Evolutionary conservation across 768 basidiomycete species (phyloP).

Genomic region (Crucibulum laeve): DNA sequence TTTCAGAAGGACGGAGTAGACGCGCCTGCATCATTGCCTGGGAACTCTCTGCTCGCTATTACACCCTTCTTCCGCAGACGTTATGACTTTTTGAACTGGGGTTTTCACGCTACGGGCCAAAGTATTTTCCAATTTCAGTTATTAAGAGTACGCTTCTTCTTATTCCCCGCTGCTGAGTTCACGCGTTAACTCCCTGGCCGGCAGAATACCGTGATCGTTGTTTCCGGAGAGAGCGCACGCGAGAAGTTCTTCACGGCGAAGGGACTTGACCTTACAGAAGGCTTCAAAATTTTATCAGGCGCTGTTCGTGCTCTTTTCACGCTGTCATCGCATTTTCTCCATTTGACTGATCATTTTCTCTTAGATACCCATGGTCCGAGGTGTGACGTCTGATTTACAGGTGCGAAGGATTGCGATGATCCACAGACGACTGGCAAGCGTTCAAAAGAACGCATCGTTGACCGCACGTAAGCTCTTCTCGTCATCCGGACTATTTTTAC

Average conservation of each 20-base stretch:
- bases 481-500: conserved; percentile 7
- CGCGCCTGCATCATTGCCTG: conserved; percentile 54
- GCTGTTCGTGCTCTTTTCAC: conserved; percentile 49
- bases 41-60: conserved; percentile 53
- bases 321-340: conserved; percentile 10
- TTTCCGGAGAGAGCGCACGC: conserved; percentile 70
- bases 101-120: conserved; percentile 63
- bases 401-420: conserved; percentile 58
- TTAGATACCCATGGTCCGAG: conserved; percentile 73
- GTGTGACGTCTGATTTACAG: conserved; percentile 70
- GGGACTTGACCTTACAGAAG: conserved; percentile 72
- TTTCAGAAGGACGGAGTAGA: conserved; percentile 45
- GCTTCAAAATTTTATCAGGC: conserved; percentile 75
- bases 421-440: conserved; percentile 63
- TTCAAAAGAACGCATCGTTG: conserved; percentile 61
- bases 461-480: conserved; percentile 45
- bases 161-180: background rate
- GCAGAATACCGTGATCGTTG: conserved; percentile 70
- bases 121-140: conserved; percentile 68
- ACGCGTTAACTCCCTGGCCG: conserved; percentile 7
- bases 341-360: conserved; percentile 13
- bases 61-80: conserved; percentile 65
- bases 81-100: conserved; percentile 71
- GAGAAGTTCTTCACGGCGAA: conserved; percentile 67
- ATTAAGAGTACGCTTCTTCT: conserved; percentile 45